Evolutionary conservation across 2,329 filamentous ascomycete genomes (phyloP), one percentile per base, ranked within the genome.

Genomic region (Exophiala calicioides): DNA sequence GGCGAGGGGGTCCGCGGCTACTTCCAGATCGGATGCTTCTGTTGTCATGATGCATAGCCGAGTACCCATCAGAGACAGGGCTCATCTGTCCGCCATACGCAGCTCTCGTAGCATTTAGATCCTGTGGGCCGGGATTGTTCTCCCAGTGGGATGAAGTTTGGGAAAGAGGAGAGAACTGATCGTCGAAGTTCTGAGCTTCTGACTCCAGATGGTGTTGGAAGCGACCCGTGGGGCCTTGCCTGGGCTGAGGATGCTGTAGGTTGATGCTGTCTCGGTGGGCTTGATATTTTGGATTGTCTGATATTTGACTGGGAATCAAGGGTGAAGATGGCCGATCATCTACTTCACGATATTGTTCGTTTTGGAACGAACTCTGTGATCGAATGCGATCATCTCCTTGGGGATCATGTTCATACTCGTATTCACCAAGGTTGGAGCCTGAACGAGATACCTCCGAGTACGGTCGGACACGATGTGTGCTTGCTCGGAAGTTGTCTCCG

Each of bases 401-500:
- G n/a, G 66, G 66, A 43, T 74, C 70, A 45, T 73, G 71, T 42
- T 70, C 67, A 54, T 73, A 74, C 7, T 82, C 79, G 52, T 86
- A 86, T 10, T 81, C 76, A 10, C 76, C 82, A 30, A 90, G 62
- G 59, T 90, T 86, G 0, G 88, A 93, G 1, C 81, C 86, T 7
- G 89, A 93, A 27, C 85, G 82, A 23, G 90, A 95, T 67, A 78
- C 68, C 63, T 80, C 66, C 56, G 78, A 77, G 69, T 82, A 66
- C 68, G 83, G 69, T 73, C 84, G 66, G 36, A 33, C 74, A 76
- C 37, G 44, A 44, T 73, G 70, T 34, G 68, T 66, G 59, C 82
- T 88, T 60, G 80, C 81, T 30, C 85, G 81, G 65, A 90, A 86
- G 30, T 85, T 86, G 58, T 86, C 85, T 33, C 88, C 82, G 51